Percentiles rank a stretch among this genome's conserved stretches.
Conservation (phyloP, 2,329 filamentous ascomycete species). For the Exophiala mesophila region DNA sequence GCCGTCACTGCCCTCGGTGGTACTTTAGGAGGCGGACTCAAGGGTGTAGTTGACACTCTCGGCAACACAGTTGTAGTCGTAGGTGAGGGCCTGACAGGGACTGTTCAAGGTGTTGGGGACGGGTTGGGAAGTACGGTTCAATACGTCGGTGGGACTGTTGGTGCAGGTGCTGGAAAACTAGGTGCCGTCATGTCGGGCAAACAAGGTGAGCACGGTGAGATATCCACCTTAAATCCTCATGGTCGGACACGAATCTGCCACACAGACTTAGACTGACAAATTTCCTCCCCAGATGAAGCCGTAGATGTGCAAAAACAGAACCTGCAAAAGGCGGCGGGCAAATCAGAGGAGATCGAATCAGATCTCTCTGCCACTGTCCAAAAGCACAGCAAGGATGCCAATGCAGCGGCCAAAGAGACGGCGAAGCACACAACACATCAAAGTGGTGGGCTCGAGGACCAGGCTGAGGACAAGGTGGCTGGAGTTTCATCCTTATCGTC, state of each 20-base stretch:
- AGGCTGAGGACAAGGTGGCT: conserved; percentile 14
- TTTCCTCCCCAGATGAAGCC: conserved; percentile 10
- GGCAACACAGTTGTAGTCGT: conserved; percentile 23
- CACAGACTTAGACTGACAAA: no score
- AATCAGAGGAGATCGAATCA: conserved; percentile 12
- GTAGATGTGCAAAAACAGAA: conserved; percentile 10
- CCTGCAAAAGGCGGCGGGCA: conserved; percentile 11
- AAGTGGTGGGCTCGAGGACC: conserved; percentile 7
- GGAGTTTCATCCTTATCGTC: conserved; percentile 18
- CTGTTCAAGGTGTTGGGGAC: conserved; percentile 21
- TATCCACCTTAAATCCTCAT: neutral
- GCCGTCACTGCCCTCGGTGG: conserved; percentile 21
- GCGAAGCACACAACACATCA: conserved; percentile 6
- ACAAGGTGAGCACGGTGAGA: conserved; percentile 12
- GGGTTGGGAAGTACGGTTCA: conserved; percentile 21
- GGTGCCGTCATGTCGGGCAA: conserved; percentile 18
- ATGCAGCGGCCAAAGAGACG: conserved; percentile 6
- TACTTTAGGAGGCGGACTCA: conserved; percentile 20
- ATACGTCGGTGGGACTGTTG: conserved; percentile 21
- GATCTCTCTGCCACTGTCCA: conserved; percentile 8
- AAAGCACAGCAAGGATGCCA: conserved; percentile 16
- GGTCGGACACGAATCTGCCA: no score
- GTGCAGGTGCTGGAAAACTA: conserved; percentile 19
- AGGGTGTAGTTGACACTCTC: conserved; percentile 23
- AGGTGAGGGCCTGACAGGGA: conserved; percentile 18